A percentile compares a stretch with the other conserved stretches of the same genome.
Conservation (phyloP, 192 early-diverging fungal genomes). For the Linderina pennispora region DNA sequence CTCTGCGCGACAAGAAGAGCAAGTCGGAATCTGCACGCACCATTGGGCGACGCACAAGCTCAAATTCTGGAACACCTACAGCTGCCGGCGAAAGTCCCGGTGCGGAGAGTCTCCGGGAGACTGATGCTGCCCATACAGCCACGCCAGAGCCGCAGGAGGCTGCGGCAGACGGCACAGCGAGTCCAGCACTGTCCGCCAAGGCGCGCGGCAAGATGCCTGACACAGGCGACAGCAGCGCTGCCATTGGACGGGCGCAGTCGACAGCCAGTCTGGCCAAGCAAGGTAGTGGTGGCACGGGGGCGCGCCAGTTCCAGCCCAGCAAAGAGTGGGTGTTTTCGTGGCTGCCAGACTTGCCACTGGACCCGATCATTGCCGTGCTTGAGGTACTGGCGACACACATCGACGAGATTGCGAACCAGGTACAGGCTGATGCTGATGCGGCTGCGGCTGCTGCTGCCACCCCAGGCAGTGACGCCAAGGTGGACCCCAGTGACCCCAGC, state of each 20-base stretch:
- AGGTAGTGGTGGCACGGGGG: neutral
- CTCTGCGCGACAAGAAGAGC: conserved; percentile 49
- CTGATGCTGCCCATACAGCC: too few relatives aligned
- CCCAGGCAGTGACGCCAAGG: neutral
- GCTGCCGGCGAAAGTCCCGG: too few relatives aligned
- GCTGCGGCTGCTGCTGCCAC: neutral
- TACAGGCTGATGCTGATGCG: conserved; percentile 53
- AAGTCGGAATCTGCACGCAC: conserved; percentile 21
- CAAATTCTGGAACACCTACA: too few relatives aligned
- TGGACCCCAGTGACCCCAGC: too few relatives aligned
- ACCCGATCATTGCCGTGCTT: conserved; percentile 58
- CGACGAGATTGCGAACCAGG: conserved; percentile 51
- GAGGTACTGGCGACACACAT: conserved; percentile 63
- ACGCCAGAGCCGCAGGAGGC: too few relatives aligned
- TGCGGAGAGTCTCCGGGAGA: too few relatives aligned
- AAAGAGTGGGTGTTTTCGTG: conserved; percentile 51
- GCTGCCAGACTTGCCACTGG: conserved; percentile 64
- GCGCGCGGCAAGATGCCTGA: conserved; percentile 67
- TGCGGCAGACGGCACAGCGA: conserved; percentile 7
- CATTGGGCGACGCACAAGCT: conserved; percentile 26
- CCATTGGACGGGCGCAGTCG: conserved; percentile 3
- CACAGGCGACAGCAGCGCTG: conserved; percentile 3
- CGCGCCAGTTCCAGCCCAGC: conserved; percentile 32
- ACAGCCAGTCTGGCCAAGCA: neutral
- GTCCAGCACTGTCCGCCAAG: conserved; percentile 64